A percentile compares a stretch with the other conserved stretches of the same genome.
These are phyloP conservation scores for Chlorella ohadii DNA, from an alignment of 139 green algal genomes.

Conservation along the genomic window DNA sequence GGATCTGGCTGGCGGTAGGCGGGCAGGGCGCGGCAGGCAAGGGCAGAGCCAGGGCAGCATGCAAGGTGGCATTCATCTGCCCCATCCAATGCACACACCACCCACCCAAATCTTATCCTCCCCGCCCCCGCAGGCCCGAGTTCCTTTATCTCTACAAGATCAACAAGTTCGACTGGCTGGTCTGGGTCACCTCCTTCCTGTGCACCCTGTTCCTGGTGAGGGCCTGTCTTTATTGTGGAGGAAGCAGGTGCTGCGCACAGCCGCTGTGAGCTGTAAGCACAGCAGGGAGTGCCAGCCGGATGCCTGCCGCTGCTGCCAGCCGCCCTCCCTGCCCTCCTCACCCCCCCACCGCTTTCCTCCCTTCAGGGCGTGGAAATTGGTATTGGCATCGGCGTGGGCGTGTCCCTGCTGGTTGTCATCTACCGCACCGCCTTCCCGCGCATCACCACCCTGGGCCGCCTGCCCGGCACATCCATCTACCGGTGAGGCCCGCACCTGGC, in stretches of 20 bases:
- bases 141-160: slow-evolving; percentile 51
- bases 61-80: not conserved
- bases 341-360: not conserved
- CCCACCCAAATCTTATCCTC: not conserved
- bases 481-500: not conserved
- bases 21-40: no score
- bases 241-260: no score
- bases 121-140: slow-evolving; percentile 18
- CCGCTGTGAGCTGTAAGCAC: no score
- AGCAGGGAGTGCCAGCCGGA: no score
- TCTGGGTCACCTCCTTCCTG: slow-evolving; percentile 37
- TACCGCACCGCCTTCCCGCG: slow-evolving; percentile 61
- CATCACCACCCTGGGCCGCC: slow-evolving; percentile 79
- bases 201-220: slow-evolving; percentile 47
- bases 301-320: no score
- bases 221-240: no score
- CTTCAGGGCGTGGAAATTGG: slow-evolving; percentile 44
- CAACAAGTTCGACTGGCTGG: slow-evolving; percentile 48
- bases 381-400: slow-evolving; percentile 42
- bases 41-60: no score
- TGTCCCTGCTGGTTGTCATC: slow-evolving; percentile 49
- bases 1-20: not conserved
- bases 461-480: slow-evolving; percentile 66
- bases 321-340: not conserved
- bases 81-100: no score